phyloP scores from a whole-genome alignment of 371 early-diverging fungal genomes.

The Mycotypha africana region DNA sequence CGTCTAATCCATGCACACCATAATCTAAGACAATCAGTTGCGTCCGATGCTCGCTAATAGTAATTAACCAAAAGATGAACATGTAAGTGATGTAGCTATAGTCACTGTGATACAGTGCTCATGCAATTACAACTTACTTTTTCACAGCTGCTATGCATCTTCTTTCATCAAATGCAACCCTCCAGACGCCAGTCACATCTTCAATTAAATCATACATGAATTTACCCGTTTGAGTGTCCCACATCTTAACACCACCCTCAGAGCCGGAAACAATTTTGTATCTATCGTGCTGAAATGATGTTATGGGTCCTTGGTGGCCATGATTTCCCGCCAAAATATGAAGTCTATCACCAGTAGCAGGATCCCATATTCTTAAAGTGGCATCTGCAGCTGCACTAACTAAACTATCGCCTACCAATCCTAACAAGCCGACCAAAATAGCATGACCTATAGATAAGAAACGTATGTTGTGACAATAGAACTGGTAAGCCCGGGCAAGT shows the following conservation, averaged over 20 bases:
- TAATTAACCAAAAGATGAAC: neutral
- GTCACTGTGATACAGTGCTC: too few relatives aligned
- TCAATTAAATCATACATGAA: conserved; percentile 70
- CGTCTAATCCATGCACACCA: conserved; percentile 44
- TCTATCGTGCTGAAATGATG: conserved; percentile 91
- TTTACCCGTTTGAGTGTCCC: conserved; percentile 84
- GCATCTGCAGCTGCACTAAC: conserved; percentile 96
- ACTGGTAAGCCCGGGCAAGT: neutral
- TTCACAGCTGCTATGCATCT: conserved; percentile 86
- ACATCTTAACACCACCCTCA: conserved; percentile 88
- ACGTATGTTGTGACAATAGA: neutral
- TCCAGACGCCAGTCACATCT: conserved; percentile 81
- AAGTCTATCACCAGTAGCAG: conserved; percentile 62
- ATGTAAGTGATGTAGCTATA: neutral
- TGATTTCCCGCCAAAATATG: conserved; percentile 46
- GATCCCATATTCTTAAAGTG: conserved; percentile 92
- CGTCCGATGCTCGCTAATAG: conserved; percentile 30
- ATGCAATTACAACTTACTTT: conserved; percentile 27
- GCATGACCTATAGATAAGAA: conserved; percentile 67
- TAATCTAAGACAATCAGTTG: conserved; percentile 54
- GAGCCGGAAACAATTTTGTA: conserved; percentile 87
- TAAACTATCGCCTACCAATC: conserved; percentile 73
- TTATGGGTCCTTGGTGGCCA: conserved; percentile 81
- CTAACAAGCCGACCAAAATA: conserved; percentile 89
- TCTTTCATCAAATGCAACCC: conserved; percentile 78